Evolutionary conservation across 345 rosid species (phyloP), one percentile per base, ranked within the genome.

Genomic region (Firmiana major): DNA sequence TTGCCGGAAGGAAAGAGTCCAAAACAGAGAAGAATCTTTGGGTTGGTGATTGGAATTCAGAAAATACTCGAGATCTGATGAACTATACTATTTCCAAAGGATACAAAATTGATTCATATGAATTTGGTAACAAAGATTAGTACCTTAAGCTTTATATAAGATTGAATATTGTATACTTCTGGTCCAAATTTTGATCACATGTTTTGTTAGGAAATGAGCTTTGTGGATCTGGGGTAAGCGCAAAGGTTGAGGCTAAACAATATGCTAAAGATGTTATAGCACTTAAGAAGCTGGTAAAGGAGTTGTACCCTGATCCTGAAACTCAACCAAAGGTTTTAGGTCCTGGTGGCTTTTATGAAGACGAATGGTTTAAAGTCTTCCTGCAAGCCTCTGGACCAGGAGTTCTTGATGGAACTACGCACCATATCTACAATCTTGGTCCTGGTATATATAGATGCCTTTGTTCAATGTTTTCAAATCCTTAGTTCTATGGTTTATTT

Each of bases 341-440:
- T 19, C 92, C 93, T 0, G 90, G 80, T 22, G 91, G 96, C 1
- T 90, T 87, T 58, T 91, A 77, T 3, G 92, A 91, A n/a, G 58
- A 81, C 55, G 31, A 84, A 78, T 91, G 93, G 96, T 89, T 88
- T 54, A 40, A 55, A 1, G 81, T 77, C 28, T 84, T 85, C 48
- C 80, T 89, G 9, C 42, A 79, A 74, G 74, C 17, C 38, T 65
- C 89, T 3, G 93, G 92, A 16, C 84, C 77, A 9, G 76, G 85
- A 12, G 87, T 85, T 36, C 79, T 89, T 9, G 89, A 87, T 91
- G 93, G 85, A 63, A 51, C 87, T 1, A 86, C 90, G 26, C 93
- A 90, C 76, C 97, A 91, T 77, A 83, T 86, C 24, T 91, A 91
- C 78, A 88, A 91, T 40, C 87, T 91, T 11, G 93, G 93, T 11